Evolutionary conservation across 371 early-diverging fungal species (phyloP), one percentile per base, ranked within the genome.

Genomic region (Synchytrium microbalum): DNA sequence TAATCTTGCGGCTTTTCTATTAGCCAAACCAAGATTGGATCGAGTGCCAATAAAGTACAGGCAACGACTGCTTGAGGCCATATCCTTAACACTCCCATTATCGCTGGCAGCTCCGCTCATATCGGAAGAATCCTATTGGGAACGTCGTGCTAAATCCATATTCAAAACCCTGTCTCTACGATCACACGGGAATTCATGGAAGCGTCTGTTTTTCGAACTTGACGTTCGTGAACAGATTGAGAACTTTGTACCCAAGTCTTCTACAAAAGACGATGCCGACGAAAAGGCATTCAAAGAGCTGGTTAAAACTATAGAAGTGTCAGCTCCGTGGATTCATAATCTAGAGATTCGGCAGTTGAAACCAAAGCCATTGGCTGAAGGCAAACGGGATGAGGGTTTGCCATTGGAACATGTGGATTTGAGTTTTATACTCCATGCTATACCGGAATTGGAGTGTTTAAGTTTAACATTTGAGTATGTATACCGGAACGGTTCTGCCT

Each of bases 71-170:
- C 60, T 79, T 0, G 57, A 63, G 3, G 23, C 71, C 1, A 73
- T 79, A 26, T 71, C 76, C 23, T 62, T 67, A 24, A 62, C 62
- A 30, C 64, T 80, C 1, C 80, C 80, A 14, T 60, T 80, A 2
- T 14, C 32, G 5, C 70, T 80, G 8, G 75, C 76, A 1, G 78
- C 75, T 19, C 76, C 75, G 2, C 54, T 78, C 32, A 75, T 80
- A 33, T 75, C 78, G 0, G 76, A 77, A 61, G 75, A 75, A 32
- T 24, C 65, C 13, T 79, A 79, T 63, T 79, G 79, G 79, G 59
- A 75, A 56, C 68, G 79, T 1, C 67, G 75, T 14, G 65, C 74
- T 25, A 30, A 54, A 13, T 56, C 63, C 1, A 62, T 63, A 8
- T 79, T 77, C 67, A 66, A 72, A 32, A 65, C 62, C 53, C 64